A percentile compares a stretch with the other conserved stretches of the same genome.
Evolutionary conservation across 2,329 filamentous ascomycete species (phyloP).

Genomic region (Xenoacremonium recifei): DNA sequence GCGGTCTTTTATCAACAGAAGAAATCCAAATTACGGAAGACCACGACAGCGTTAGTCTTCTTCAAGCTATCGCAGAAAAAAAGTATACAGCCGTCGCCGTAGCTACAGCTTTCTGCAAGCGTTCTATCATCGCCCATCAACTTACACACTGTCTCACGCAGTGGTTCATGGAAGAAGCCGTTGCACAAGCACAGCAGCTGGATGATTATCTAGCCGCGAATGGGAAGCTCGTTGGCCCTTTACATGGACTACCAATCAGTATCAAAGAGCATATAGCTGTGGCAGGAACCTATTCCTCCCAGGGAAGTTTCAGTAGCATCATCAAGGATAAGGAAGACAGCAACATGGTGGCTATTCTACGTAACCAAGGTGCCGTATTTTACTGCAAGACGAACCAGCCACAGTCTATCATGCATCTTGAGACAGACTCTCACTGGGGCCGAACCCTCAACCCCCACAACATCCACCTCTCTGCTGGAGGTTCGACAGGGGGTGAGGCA

Average conservation of each 20-base stretch:
- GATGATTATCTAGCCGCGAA: conserved; percentile 39
- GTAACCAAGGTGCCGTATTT: conserved; percentile 50
- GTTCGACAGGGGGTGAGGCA: conserved; percentile 56
- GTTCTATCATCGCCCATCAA: conserved; percentile 53
- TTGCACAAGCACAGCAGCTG: conserved; percentile 35
- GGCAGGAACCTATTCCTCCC: conserved; percentile 44
- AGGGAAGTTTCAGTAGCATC: conserved; percentile 52
- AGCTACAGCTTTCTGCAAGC: conserved; percentile 48
- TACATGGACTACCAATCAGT: conserved; percentile 51
- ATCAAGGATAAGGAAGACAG: conserved; percentile 52
- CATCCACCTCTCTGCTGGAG: conserved; percentile 55
- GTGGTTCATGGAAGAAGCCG: conserved; percentile 46
- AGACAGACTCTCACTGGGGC: conserved; percentile 57
- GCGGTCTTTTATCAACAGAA: conserved; percentile 39
- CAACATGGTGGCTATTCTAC: conserved; percentile 55
- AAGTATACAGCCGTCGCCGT: conserved; percentile 37
- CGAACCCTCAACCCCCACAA: conserved; percentile 60
- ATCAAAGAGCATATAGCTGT: conserved; percentile 62
- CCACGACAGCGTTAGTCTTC: conserved; percentile 40
- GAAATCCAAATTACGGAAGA: conserved; percentile 47
- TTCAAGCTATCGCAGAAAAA: conserved; percentile 31
- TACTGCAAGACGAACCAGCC: conserved; percentile 55
- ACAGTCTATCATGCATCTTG: conserved; percentile 49
- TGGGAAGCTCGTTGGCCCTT: conserved; percentile 48
- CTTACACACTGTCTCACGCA: conserved; percentile 50